These are phyloP conservation scores for Solanum lycopersicoides DNA, from an alignment of 257 asterid genomes.

Conservation along the genomic window DNA sequence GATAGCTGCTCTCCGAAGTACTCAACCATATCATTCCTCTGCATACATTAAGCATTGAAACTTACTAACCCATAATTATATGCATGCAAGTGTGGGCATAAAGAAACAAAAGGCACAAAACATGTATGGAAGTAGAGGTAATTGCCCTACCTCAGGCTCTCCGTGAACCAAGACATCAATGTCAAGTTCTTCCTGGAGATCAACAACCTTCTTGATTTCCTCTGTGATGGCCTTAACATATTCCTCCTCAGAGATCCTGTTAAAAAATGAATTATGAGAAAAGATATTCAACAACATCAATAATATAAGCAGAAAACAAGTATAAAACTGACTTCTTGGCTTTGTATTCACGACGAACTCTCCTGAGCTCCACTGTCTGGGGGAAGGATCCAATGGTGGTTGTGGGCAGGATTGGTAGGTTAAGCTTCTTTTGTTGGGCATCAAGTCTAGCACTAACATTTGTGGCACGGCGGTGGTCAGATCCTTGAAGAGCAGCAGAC, in stretches of 20 bases:
- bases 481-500: slow-evolving; percentile 86
- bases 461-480: slow-evolving; percentile 97
- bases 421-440: slow-evolving; percentile 95
- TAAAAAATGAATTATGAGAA: slow-evolving; percentile 7
- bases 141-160: slow-evolving; percentile 85
- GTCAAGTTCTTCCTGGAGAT: slow-evolving; percentile 98
- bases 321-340: slow-evolving; percentile 66
- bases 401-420: slow-evolving; percentile 95
- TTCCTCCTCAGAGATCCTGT: slow-evolving; percentile 86
- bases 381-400: slow-evolving; percentile 99
- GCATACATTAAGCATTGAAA: slow-evolving; percentile 14
- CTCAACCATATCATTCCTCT: slow-evolving; percentile 99
- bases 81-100: not conserved
- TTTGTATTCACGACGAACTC: slow-evolving; percentile 97
- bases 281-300: not conserved
- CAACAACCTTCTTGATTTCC: slow-evolving; percentile 89
- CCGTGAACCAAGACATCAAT: slow-evolving; percentile 99
- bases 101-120: not conserved
- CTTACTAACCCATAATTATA: not conserved
- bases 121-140: not conserved
- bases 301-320: not conserved
- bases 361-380: slow-evolving; percentile 83
- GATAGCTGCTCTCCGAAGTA: slow-evolving; percentile 98
- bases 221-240: slow-evolving; percentile 68
- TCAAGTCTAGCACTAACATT: slow-evolving; percentile 89